These are phyloP conservation scores for Fomitopsis betulina DNA, from an alignment of 1,284 basidiomycete species.

Conservation along the genomic window DNA sequence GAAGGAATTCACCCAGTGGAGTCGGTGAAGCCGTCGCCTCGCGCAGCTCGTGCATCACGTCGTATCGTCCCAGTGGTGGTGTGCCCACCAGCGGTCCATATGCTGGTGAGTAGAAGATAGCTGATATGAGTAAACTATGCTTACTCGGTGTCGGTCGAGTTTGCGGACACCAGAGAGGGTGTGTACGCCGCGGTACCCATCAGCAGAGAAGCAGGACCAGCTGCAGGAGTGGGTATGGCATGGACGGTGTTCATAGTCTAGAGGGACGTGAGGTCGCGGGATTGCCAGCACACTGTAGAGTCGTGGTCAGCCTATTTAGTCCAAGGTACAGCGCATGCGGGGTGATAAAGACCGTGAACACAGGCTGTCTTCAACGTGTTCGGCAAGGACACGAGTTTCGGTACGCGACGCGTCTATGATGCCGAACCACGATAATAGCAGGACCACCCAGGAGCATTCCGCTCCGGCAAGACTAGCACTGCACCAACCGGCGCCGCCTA, in stretches of 20 bases:
- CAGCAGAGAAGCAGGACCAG: conserved; percentile 1
- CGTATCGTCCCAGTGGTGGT: conserved; percentile 11
- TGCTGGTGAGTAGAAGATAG: conserved; percentile 1
- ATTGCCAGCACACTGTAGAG: conserved; percentile 2
- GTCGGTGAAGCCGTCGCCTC: conserved; percentile 28
- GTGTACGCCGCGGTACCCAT: background rate
- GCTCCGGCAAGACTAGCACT: background rate
- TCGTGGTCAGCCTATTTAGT: background rate
- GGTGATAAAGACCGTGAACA: conserved; percentile 2
- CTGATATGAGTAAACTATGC: background rate
- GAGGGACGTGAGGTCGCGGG: background rate
- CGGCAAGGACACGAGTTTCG: conserved; percentile 3
- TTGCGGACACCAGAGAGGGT: background rate
- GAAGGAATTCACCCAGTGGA: conserved; percentile 28
- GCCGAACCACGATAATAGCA: background rate
- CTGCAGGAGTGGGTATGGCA: background rate
- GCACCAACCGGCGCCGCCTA: background rate
- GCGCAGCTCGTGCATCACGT: conserved; percentile 24
- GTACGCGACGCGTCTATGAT: conserved; percentile 1
- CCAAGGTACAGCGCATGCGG: conserved; percentile 1
- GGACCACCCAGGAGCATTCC: background rate
- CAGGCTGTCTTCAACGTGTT: conserved; percentile 8
- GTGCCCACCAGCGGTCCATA: conserved; percentile 3
- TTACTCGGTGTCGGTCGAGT: conserved; percentile 4
- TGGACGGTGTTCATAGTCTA: background rate